A percentile compares a stretch with the other conserved stretches of the same genome.
Evolutionary conservation across 345 rosid species (phyloP).

Genomic region (Nasturtium officinale): DNA sequence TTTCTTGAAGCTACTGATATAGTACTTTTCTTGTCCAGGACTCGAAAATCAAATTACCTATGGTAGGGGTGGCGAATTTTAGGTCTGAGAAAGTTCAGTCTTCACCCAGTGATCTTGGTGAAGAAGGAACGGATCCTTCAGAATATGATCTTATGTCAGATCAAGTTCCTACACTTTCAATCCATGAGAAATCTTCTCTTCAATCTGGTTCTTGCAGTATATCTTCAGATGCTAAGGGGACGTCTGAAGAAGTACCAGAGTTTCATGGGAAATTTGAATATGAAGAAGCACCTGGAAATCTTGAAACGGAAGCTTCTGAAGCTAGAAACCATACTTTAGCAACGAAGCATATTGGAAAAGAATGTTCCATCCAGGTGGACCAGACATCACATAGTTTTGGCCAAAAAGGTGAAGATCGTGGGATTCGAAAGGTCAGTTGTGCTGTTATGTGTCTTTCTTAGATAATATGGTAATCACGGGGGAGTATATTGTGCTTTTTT

Average conservation of each 20-base stretch:
- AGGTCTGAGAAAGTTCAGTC: constrained; percentile 53
- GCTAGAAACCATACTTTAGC: constrained; percentile 45
- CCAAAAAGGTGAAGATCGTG: constrained; percentile 56
- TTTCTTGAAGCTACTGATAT: constrained; percentile 23
- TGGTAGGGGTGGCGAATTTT: constrained; percentile 48
- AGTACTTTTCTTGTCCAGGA: constrained; percentile 28
- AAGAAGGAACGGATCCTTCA: constrained; percentile 52
- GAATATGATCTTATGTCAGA: constrained; percentile 68
- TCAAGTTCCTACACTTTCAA: constrained; percentile 81
- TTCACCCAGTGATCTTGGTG: constrained; percentile 49
- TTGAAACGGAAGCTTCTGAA: constrained; percentile 55
- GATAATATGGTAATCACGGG: constrained; percentile 19
- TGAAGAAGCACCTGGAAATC: constrained; percentile 53
- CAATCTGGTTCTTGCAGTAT: constrained; percentile 48
- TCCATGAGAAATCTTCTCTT: constrained; percentile 57
- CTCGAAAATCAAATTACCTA: constrained; percentile 44
- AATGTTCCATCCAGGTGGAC: constrained; percentile 48
- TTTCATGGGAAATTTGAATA: constrained; percentile 48
- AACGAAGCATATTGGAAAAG: constrained; percentile 55
- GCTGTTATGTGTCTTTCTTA: constrained; percentile 22
- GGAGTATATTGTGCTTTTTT: constrained; percentile 3
- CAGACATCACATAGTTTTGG: constrained; percentile 59
- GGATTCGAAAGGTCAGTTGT: constrained; percentile 65
- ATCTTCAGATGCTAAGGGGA: constrained; percentile 47
- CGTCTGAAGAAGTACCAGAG: constrained; percentile 44